Conservation (phyloP, 75 land plant genomes). For the Picea glauca region DNA sequence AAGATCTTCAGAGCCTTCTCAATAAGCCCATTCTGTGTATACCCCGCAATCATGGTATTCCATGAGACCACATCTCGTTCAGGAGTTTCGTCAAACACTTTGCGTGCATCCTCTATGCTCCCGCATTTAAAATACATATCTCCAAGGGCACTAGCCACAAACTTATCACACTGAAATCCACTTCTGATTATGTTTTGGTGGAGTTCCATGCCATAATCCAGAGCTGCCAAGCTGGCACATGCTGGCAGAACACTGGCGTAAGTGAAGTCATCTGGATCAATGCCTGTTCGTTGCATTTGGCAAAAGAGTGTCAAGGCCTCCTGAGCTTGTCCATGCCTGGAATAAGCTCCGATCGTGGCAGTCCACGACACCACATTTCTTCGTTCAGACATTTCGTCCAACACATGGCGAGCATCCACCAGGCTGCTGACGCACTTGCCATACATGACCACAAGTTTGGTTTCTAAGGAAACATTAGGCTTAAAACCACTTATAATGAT, state of each 20-base stretch:
- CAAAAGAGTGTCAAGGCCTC: conserved; percentile 7
- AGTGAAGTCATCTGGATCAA: conserved; percentile 12
- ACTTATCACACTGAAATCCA: conserved; percentile 10
- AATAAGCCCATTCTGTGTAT: neutral
- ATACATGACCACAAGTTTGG: conserved; percentile 7
- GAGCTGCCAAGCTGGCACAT: conserved; percentile 11
- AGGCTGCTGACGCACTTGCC: neutral
- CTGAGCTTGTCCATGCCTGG: neutral
- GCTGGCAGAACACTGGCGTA: conserved; percentile 3
- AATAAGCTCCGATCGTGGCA: conserved; percentile 15
- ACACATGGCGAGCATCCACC: conserved; percentile 9
- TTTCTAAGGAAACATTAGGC: conserved; percentile 6
- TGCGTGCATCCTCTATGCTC: conserved; percentile 10
- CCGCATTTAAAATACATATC: conserved; percentile 23
- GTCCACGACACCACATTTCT: conserved; percentile 18
- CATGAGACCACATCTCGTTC: conserved; percentile 12
- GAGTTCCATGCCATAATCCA: neutral
- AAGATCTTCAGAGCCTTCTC: conserved; percentile 14
- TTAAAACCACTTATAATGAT: neutral
- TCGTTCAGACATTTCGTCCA: conserved; percentile 2
- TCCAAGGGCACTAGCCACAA: conserved; percentile 10
- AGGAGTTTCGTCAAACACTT: conserved; percentile 19
- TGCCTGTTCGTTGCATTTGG: conserved; percentile 3
- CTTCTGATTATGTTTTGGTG: conserved; percentile 10
- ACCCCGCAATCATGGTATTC: conserved; percentile 15